These are phyloP conservation scores for Corylus americana DNA, from an alignment of 306 rosid species.

Conservation along the genomic window DNA sequence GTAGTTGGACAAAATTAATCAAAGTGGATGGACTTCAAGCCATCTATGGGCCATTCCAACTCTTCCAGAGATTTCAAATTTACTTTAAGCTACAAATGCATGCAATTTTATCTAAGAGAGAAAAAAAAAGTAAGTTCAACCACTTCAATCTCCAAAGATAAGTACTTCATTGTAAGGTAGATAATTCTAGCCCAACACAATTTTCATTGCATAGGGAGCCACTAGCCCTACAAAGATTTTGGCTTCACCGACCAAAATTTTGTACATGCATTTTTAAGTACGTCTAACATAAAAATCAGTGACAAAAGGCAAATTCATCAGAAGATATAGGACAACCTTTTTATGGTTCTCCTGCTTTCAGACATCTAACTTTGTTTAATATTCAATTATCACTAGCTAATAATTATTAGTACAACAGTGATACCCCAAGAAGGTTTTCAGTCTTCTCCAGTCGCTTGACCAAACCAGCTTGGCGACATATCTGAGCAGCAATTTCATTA, in stretches of 20 bases:
- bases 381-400: constrained; percentile 13
- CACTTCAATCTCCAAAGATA: background rate
- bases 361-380: constrained; percentile 11
- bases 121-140: background rate
- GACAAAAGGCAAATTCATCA: background rate
- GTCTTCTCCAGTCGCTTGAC: constrained; percentile 95
- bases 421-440: constrained; percentile 91
- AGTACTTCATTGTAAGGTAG: background rate
- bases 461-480: constrained; percentile 99
- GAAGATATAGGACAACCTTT: background rate
- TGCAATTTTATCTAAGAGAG: background rate
- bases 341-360: constrained; percentile 8
- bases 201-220: too few relatives aligned
- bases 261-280: background rate
- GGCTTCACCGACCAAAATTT: background rate
- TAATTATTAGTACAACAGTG: constrained; percentile 16
- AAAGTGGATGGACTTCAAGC: background rate
- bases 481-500: constrained; percentile 98
- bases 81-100: background rate
- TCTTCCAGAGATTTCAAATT: background rate
- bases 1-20: background rate
- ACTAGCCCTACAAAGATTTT: background rate
- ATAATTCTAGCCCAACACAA: background rate
- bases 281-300: background rate
- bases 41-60: constrained; percentile 1